Conservation (phyloP, 352 stramenopile species). For the Proteromonas lacertae region DNA sequence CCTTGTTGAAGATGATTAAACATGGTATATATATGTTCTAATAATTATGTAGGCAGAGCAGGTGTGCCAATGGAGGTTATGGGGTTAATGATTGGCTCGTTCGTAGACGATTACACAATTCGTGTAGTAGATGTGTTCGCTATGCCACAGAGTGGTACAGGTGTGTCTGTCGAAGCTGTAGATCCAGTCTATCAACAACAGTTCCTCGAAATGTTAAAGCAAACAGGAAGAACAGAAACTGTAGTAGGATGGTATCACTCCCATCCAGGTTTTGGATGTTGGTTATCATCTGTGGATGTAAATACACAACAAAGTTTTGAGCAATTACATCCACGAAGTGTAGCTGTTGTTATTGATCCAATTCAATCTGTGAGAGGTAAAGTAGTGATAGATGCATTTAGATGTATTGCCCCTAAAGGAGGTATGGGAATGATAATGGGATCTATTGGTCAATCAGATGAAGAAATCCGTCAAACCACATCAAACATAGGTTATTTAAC, state of each 20-base stretch:
- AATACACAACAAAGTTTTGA: slow-evolving; percentile 97
- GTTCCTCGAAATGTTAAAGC: slow-evolving; percentile 98
- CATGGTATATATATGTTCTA: slow-evolving; percentile 29
- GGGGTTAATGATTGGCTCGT: slow-evolving; percentile 98
- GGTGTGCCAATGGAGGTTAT: slow-evolving; percentile 99
- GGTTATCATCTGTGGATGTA: slow-evolving; percentile 93
- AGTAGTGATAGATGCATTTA: slow-evolving; percentile 96
- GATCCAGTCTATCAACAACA: slow-evolving; percentile 97
- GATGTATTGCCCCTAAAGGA: slow-evolving; percentile 86
- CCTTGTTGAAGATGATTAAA: slow-evolving; percentile 99
- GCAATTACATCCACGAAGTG: slow-evolving; percentile 69
- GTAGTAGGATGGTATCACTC: slow-evolving; percentile 85
- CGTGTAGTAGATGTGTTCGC: slow-evolving; percentile 98
- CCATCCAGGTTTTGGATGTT: slow-evolving; percentile 96
- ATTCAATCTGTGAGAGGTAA: slow-evolving; percentile 54
- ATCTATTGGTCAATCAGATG: slow-evolving; percentile 40
- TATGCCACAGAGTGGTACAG: slow-evolving; percentile 61
- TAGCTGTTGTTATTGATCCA: slow-evolving; percentile 94
- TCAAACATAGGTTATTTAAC: slow-evolving; percentile 94
- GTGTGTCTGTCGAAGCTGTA: slow-evolving; percentile 78
- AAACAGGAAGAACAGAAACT: slow-evolving; percentile 58
- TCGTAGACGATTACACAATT: slow-evolving; percentile 97
- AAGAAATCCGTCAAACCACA: slow-evolving; percentile 86
- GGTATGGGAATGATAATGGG: slow-evolving; percentile 54
- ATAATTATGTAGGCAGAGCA: slow-evolving; percentile 21